A percentile compares a stretch with the other conserved stretches of the same genome.
These are phyloP conservation scores for Daldinia grandis DNA, from an alignment of 495 filamentous ascomycete species.

Conservation along the genomic window DNA sequence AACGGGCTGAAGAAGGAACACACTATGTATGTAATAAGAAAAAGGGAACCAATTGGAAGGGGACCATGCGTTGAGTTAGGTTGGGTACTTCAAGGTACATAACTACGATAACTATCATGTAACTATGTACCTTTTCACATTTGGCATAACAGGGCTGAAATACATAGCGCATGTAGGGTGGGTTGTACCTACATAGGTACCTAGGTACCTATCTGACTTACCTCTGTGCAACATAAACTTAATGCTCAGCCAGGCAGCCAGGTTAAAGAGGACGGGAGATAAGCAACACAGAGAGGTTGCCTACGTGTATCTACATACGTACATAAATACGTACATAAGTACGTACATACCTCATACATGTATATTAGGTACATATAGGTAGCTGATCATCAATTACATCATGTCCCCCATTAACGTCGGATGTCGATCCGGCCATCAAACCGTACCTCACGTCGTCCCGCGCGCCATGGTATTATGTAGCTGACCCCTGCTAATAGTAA, in stretches of 20 bases:
- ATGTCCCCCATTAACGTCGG: background rate
- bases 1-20: background rate
- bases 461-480: background rate
- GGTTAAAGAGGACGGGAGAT: too few species aligned
- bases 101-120: too few species aligned
- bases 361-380: background rate
- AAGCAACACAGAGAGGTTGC: too few species aligned
- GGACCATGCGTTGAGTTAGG: constrained; percentile 22
- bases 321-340: too few species aligned
- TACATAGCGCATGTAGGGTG: background rate
- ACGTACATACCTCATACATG: background rate
- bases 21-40: background rate
- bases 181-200: too few species aligned
- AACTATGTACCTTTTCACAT: background rate
- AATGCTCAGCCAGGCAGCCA: too few species aligned
- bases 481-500: background rate
- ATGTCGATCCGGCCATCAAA: background rate
- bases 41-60: constrained; percentile 29
- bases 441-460: constrained; percentile 18
- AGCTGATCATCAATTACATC: constrained; percentile 14
- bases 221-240: too few species aligned
- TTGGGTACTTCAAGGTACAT: constrained; percentile 5
- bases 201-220: too few species aligned
- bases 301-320: too few species aligned
- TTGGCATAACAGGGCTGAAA: too few species aligned